Evolutionary conservation across 306 rosid genomes (phyloP).

Genomic region (Sophora flavescens): DNA sequence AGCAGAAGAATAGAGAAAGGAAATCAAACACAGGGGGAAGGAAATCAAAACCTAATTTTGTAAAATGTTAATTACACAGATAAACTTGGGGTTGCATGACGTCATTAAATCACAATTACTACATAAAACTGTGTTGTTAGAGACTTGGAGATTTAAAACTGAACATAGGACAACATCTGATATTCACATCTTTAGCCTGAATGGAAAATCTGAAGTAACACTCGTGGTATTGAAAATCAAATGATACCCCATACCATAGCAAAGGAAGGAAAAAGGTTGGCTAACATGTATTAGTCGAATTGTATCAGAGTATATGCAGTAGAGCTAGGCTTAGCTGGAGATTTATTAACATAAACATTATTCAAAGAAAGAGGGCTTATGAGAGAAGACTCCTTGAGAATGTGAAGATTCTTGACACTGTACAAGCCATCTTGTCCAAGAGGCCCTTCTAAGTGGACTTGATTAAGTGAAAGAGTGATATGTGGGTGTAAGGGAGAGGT

Average conservation of each 20-base stretch:
- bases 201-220: not conserved
- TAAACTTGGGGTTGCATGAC: conserved; percentile 31
- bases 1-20: conserved; percentile 39
- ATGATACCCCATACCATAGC: not conserved
- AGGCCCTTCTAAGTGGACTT: no score
- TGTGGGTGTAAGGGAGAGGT: no score
- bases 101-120: not conserved
- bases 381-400: no score
- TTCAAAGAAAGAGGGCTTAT: no score
- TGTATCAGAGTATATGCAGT: no score
- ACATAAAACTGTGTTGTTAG: not conserved
- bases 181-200: conserved; percentile 12
- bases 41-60: conserved; percentile 20
- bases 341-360: no score
- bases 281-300: not conserved
- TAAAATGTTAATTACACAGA: conserved; percentile 8
- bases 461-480: no score
- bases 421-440: no score
- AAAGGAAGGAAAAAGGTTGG: not conserved
- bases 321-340: no score
- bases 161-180: conserved; percentile 18
- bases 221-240: conserved; percentile 1
- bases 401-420: no score
- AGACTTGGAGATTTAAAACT: conserved; percentile 2
- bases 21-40: conserved; percentile 24